These are phyloP conservation scores for Onygenales sp. DNA, from an alignment of 2,329 filamentous ascomycete species.

Conservation along the genomic window DNA sequence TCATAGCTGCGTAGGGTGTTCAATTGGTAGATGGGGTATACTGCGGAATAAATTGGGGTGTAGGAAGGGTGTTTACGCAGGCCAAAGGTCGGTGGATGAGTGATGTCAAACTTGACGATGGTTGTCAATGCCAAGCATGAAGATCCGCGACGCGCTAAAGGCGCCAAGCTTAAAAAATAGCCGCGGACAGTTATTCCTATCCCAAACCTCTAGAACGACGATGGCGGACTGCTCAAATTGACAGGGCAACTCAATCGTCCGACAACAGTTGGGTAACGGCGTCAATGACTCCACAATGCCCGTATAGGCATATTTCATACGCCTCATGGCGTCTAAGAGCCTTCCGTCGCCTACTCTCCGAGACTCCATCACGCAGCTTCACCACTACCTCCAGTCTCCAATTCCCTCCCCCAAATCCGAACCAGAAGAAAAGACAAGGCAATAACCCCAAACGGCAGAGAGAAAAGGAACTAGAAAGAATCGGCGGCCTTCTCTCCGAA, in stretches of 20 bases:
- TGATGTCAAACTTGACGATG: background rate
- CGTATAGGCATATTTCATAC: slow-evolving; percentile 17
- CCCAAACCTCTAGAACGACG: background rate
- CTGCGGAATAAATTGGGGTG: background rate
- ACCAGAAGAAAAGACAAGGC: background rate
- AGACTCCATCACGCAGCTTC: slow-evolving; percentile 5
- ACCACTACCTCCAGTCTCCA: slow-evolving; percentile 10
- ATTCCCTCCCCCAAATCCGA: slow-evolving; percentile 1
- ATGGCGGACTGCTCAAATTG: background rate
- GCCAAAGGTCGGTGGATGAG: no score
- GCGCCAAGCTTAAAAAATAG: no score
- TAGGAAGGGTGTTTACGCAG: background rate
- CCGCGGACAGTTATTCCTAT: no score
- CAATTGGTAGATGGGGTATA: background rate
- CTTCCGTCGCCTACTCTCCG: slow-evolving; percentile 17
- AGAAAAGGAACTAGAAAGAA: background rate
- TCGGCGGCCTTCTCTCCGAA: background rate
- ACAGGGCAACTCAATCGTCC: background rate
- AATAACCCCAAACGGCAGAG: background rate
- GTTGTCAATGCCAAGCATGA: background rate
- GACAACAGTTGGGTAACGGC: background rate
- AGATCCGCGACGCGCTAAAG: background rate
- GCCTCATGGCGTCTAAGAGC: slow-evolving; percentile 23
- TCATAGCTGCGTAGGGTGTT: slow-evolving; percentile 6
- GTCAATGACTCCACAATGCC: slow-evolving; percentile 1